phyloP scores from a whole-genome alignment of 495 filamentous ascomycete species.

The Astrothelium macrocarpum region DNA sequence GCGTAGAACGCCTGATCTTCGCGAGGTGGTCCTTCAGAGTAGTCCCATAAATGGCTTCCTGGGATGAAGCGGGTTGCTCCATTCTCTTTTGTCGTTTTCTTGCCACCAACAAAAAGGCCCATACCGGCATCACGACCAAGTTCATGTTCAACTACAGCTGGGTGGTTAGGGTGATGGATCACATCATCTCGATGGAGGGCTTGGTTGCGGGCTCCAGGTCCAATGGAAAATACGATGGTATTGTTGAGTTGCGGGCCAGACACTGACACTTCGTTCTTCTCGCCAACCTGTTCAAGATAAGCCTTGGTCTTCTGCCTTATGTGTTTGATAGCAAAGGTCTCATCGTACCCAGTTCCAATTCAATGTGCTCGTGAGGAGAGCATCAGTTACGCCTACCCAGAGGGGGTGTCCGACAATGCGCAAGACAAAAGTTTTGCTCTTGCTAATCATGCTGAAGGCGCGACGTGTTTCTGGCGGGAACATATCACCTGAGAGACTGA shows the following conservation, averaged over 20 bases:
- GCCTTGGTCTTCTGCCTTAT: neutral
- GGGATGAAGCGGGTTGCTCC: conserved; percentile 40
- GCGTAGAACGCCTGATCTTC: conserved; percentile 17
- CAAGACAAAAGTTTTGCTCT: conserved; percentile 24
- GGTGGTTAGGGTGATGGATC: conserved; percentile 23
- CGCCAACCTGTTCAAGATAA: conserved; percentile 18
- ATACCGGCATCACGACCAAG: conserved; percentile 24
- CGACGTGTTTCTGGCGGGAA: conserved; percentile 29
- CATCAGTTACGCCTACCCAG: conserved; percentile 22
- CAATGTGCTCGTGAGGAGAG: conserved; percentile 24
- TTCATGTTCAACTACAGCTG: conserved; percentile 16
- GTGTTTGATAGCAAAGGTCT: neutral
- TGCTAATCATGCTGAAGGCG: conserved; percentile 25
- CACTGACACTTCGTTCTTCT: conserved; percentile 19
- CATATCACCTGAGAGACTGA: conserved; percentile 14
- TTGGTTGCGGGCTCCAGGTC: conserved; percentile 28
- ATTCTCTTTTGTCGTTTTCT: conserved; percentile 29
- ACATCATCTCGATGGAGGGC: conserved; percentile 32
- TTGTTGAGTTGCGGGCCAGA: conserved; percentile 27
- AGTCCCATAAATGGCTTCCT: conserved; percentile 36
- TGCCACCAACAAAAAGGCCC: conserved; percentile 32
- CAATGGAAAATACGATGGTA: conserved; percentile 26
- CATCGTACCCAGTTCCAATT: conserved; percentile 15
- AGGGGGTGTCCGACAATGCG: conserved; percentile 24
- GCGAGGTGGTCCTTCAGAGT: conserved; percentile 9